These are phyloP conservation scores for Phytopythium montanum DNA, from an alignment of 352 stramenopile genomes.

Conservation along the genomic window DNA sequence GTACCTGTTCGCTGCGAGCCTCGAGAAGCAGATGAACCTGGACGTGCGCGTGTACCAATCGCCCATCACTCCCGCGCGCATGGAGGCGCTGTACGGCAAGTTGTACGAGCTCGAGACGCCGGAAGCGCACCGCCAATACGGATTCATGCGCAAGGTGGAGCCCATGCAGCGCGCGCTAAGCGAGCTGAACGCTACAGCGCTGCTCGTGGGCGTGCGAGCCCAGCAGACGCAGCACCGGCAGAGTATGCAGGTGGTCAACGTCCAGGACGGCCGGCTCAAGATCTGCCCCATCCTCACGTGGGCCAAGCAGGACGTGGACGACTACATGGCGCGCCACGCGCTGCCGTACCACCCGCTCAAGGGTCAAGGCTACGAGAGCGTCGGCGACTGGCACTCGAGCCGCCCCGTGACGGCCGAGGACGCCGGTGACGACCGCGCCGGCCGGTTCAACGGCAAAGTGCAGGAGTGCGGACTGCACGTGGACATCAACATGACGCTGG, in stretches of 20 bases:
- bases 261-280: conserved; percentile 80
- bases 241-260: conserved; percentile 71
- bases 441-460: conserved; percentile 73
- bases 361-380: conserved; percentile 72
- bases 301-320: conserved; percentile 68
- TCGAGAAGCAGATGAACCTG: conserved; percentile 61
- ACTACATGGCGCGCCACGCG: conserved; percentile 67
- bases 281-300: conserved; percentile 84
- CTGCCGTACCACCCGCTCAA: conserved; percentile 87
- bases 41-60: conserved; percentile 80
- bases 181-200: conserved; percentile 49
- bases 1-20: conserved; percentile 72
- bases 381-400: conserved; percentile 83
- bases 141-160: conserved; percentile 82
- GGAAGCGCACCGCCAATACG: conserved; percentile 78
- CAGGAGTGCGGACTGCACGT: conserved; percentile 86
- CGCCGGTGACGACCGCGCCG: conserved; percentile 64
- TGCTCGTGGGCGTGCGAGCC: conserved; percentile 80
- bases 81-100: conserved; percentile 87
- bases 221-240: conserved; percentile 70
- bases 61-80: conserved; percentile 64
- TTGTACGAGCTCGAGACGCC: conserved; percentile 68
- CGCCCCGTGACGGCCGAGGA: conserved; percentile 66
- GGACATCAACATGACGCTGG: conserved; percentile 64
- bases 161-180: conserved; percentile 74